phyloP scores from a whole-genome alignment of 2,329 filamentous ascomycete species.

The Blumeria graminis region DNA sequence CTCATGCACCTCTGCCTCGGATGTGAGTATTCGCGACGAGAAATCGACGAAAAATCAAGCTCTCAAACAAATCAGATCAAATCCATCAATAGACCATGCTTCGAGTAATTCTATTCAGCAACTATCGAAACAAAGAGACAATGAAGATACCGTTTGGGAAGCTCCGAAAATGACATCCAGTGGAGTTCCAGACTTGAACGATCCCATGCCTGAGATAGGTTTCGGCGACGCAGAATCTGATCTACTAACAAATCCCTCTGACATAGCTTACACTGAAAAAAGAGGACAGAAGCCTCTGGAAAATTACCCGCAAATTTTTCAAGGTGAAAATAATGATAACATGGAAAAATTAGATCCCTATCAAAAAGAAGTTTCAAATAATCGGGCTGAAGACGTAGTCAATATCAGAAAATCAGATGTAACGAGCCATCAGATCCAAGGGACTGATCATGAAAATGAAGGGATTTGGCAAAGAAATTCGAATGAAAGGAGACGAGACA shows the following conservation, averaged over 20 bases:
- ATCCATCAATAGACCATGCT: conserved; percentile 18
- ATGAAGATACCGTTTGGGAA: conserved; percentile 21
- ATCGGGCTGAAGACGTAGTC: conserved; percentile 22
- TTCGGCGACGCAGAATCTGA: conserved; percentile 30
- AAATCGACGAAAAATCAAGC: conserved; percentile 43
- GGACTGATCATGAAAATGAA: conserved; percentile 29
- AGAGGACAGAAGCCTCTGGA: conserved; percentile 20
- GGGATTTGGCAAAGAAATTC: conserved; percentile 41
- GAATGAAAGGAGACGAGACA: conserved; percentile 39
- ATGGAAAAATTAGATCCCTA: conserved; percentile 8
- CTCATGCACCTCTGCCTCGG: conserved; percentile 20
- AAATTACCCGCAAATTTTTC: conserved; percentile 20
- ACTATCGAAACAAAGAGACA: conserved; percentile 28
- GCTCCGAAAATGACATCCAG: conserved; percentile 37
- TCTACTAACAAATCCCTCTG: conserved; percentile 62
- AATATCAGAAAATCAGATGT: conserved; percentile 24
- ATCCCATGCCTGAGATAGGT: conserved; percentile 58
- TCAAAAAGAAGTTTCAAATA: conserved; percentile 15
- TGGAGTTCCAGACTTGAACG: conserved; percentile 40
- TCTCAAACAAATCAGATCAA: conserved; percentile 28
- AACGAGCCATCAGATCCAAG: conserved; percentile 7
- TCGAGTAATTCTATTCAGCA: background rate
- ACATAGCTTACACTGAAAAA: conserved; percentile 50
- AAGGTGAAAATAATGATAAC: conserved; percentile 3
- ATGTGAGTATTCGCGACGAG: conserved; percentile 20